Conservation (phyloP, 2,329 filamentous ascomycete genomes). For the Graphiopsis chlorocephala region DNA sequence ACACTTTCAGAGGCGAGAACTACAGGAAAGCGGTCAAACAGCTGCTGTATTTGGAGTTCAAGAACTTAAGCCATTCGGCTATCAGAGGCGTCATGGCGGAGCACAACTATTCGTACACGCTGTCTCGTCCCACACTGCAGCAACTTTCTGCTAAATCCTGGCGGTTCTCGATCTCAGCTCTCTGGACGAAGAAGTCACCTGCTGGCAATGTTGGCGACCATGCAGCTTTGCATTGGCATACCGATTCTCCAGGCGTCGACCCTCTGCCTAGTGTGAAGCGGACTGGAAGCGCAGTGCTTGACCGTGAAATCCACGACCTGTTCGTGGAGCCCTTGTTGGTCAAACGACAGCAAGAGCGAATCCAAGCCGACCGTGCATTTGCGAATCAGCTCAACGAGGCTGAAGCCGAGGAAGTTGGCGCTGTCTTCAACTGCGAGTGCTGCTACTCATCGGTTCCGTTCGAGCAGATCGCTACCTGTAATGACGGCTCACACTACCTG, state of each 20-base stretch:
- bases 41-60: slow-evolving; percentile 73
- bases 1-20: slow-evolving; percentile 63
- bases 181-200: slow-evolving; percentile 64
- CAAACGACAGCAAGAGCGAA: slow-evolving; percentile 39
- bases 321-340: slow-evolving; percentile 44
- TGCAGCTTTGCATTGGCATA: slow-evolving; percentile 61
- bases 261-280: slow-evolving; percentile 61
- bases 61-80: slow-evolving; percentile 67
- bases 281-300: slow-evolving; percentile 60
- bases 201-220: slow-evolving; percentile 55
- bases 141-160: slow-evolving; percentile 70
- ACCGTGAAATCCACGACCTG: slow-evolving; percentile 48
- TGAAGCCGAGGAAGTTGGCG: slow-evolving; percentile 46
- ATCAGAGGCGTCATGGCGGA: slow-evolving; percentile 78
- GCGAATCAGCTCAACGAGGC: slow-evolving; percentile 48
- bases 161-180: slow-evolving; percentile 61
- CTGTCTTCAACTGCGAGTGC: slow-evolving; percentile 69
- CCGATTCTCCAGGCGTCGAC: slow-evolving; percentile 49
- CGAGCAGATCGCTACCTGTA: slow-evolving; percentile 72
- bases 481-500: slow-evolving; percentile 65
- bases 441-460: slow-evolving; percentile 71
- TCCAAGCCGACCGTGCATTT: slow-evolving; percentile 40
- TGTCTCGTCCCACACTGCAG: slow-evolving; percentile 67
- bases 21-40: slow-evolving; percentile 68
- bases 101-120: slow-evolving; percentile 74